Evolutionary conservation across 768 basidiomycete genomes (phyloP), one percentile per base, ranked within the genome.

Genomic region (Pulveroboletus sp.): DNA sequence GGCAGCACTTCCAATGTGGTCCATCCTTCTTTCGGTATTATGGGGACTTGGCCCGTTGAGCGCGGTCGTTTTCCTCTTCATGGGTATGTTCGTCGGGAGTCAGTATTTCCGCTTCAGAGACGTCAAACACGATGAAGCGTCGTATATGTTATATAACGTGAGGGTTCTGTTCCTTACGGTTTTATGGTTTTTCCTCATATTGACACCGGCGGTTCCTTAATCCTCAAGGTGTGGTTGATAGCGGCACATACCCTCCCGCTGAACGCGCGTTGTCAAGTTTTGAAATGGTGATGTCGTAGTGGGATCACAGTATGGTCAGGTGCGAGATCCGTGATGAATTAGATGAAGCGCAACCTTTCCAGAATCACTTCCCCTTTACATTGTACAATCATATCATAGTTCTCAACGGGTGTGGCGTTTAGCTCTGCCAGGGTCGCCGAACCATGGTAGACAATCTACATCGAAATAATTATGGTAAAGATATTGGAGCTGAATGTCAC

Each of bases 81-180:
- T 58, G 50, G 52, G 52, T 7, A 17, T 24, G 20, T 59, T 58
- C 22, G 41, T 59, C n/a, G 57, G 54, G 22, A 39, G 55, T 7
- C 58, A 44, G 27, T 55, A 43, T 35, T 59, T 59, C 37, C 48
- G 48, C 16, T 51, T 48, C 31, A 43, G 53, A 23, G 45, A 47
- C 10, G 37, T 14, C 35, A 56, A 45, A 5, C 5, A 43, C 9
- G 57, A 59, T 17, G 44, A 60, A 30, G 20, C 10, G 16, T 54
- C 45, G 14, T 55, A 49, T 22, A 27, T 47, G 2, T n/a, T 59
- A 23, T 59, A 59, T 31, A 59, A 59, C 14, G 58, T 59, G 22
- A 19, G 49, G 47, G 17, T 17, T 36, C 6, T 36, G 29, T 44
- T 49, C 17, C 23, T 29, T 5, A 19, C 29, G 19, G 14, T 31